Base-by-base conservation (phyloP, 1,284 basidiomycete genomes). In the Schizophyllum amplum region DNA sequence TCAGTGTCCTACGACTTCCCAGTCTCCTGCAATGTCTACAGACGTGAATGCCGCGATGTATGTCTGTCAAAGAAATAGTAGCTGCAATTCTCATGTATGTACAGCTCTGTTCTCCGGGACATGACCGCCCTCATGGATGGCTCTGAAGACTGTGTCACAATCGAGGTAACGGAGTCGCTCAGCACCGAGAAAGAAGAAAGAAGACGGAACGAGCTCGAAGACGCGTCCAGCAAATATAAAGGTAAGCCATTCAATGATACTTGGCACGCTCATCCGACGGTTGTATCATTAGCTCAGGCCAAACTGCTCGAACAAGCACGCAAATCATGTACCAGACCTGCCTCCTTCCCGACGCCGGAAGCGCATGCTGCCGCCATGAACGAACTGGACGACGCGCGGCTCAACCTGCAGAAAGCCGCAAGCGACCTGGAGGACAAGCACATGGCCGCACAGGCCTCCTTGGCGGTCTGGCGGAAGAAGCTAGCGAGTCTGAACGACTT, bases 361-460 rank as follows among this genome's bases (percentile, higher is more conserved):
- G 76, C 78, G 7, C 86, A 91, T 64, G 73, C 77, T 2, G 72
- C 78, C 9, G 74, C 73, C 20, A 68, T 91, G 42, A 86, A 87
- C 60, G 79, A 83, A 55, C 77, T 88, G 1, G 87, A 91, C 58
- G 74, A 68, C 25, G 77, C 75, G 5, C 78, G 82, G 27, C 68
- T 89, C 52, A 80, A 81, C 5, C 74, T 90, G n/a, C 83, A 79
- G 11, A 92, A 92, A 64, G 80, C 84, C 4, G 87, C 62, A 85
- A 86, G 54, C 87, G 89, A 62, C 75, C 78, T 1, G 87, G 90
- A 69, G 77, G 80, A 50, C 68, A 79, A 26, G 68, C 87, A 9
- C 81, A 83, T 2, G 81, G 77, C 62, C 83, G 82, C 63, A 86
- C 90, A 64, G 83, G 81, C 1, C 86, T 87, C 64, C 75, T 90